Evolutionary conservation across 2,329 filamentous ascomycete genomes (phyloP), one percentile per base, ranked within the genome.

Genomic region (Helminthosporium solani): DNA sequence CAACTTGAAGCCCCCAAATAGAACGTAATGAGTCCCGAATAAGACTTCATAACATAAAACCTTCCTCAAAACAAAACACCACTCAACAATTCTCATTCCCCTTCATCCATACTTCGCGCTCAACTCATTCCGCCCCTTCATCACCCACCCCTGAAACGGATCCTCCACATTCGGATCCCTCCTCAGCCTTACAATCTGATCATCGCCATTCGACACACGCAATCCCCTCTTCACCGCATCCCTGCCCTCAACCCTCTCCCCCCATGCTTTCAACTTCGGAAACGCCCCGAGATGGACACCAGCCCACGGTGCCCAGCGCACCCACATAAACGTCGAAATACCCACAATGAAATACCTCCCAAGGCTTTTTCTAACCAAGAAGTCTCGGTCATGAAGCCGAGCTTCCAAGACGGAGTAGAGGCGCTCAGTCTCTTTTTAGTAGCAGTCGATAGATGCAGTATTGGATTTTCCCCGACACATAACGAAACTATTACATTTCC

Each of bases 341-440:
- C 95, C 89, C 1, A 88, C 89, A 55, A 88, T 62, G 8, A 50
- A 58, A 28, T 57, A 75, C 53, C 79, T 80, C 64, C 79, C 79
- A 52, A 75, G 75, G 1, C 76, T 77, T 8, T 86, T 82, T 16
- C 86, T 86, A 3, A 80, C 78, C 11, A 82, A 60, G 55, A 74
- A 82, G 3, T 77, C 74, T 11, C 74, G 64, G 3, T 37, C 44
- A 67, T 72, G 33, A 70, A 95, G 79, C 33, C 89, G 82, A 21
- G 78, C 79, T 59, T 95, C 85, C 46, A 95, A 74, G 16, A 89
- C 84, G 42, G 82, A 76, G 71, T 92, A 95, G 2, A 95, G 75
- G 1, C 90, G 82, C n/a, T 84, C 79, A 0, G 86, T 88, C 73
- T 95, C 90, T 63, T 90, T 91, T 63, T 77, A 73, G 73, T 95